Evolutionary conservation across 2,329 filamentous ascomycete genomes (phyloP), one percentile per base, ranked within the genome.

Genomic region (Penicillium sp.): DNA sequence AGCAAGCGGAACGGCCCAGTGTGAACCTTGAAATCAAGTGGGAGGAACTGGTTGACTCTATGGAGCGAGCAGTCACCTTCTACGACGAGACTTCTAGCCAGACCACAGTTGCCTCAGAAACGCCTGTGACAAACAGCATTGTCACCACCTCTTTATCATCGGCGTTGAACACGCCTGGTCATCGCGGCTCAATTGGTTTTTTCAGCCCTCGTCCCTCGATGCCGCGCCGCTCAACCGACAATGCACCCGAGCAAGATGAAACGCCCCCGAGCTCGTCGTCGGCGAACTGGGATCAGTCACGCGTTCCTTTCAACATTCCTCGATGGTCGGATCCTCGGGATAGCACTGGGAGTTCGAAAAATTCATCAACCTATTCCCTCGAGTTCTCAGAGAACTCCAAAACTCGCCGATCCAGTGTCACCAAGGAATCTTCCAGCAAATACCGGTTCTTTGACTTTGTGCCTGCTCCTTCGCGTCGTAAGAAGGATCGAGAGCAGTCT

Each of bases 1-100:
- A 76, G 52, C 71, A 72, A 56, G 74, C 74, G 4, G 74, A 76
- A 54, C 66, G 72, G 34, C 74, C 74, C 9, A 74, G 64, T 49
- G 71, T 70, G 12, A 68, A 62, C 27, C 66, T 74, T 2, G 72
- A 75, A 52, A 58, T 71, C 44, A 74, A 75, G 49, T 76, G 73
- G 73, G 73, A 76, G 54, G 72, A 74, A 55, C 55, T 76, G 29
- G 70, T 76, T 11, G 71, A 73, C 41, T 72, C 74, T 25, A 73
- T 76, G 64, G 73, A 74, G 54, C 67, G 67, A 46, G 62, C 62
- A 13, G 62, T 62, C 28, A 73, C 68, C 8, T 70, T 72, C 38
- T 68, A 70, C 43, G 69, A 72, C 7, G 70, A 73, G 29, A 62
- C 51, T 42, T 61, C 65, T 6, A 67, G 65, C 46, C 70, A 69